Base-by-base conservation (phyloP, 2,329 filamentous ascomycete genomes). In the Talaromyces verruculosus region DNA sequence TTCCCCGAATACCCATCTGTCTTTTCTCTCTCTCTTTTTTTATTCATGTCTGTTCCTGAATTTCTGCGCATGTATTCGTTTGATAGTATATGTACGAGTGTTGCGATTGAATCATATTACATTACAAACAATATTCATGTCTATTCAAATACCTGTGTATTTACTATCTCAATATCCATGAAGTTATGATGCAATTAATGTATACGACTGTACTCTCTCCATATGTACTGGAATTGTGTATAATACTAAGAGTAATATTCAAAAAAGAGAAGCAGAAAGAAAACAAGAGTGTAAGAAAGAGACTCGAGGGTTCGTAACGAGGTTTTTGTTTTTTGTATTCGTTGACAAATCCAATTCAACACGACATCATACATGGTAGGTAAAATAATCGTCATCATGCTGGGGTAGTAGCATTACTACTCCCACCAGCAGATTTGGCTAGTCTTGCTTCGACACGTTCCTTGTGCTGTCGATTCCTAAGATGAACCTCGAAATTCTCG, bases 401-500 rank as follows among this genome's bases (percentile, higher is more conserved):
- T 15, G 65, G 17, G 10, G 51, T 19, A 41, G 51, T 58, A 22
- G 22, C 57, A 6, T 37, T 57, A 37, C 60, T 35, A 15, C 37
- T 57, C 17, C 60, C 45, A 30, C 25, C 59, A 11, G 47, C 45
- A 6, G 37, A 28, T 49, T 51, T 62, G 30, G 59, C 53, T n/a
- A 83, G 71, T 25, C 83, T 79, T 63, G 80, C 79, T 68, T 89
- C 85, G 10, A 93, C 91, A 71, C 86, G 86, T 70, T 91, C 88
- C 72, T 89, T 86, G 77, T 99, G 95, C 62, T 85, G 83, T 51
- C 91, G 87, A 78, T 97, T 97, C 78, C 89, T 91, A 59, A 98
- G 83, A 80, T 99, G 95, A 1, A 96, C 88, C 79, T 97, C 92
- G 69, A 99, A 99, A 74, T 97, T 96, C 55, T 89, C 89, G 5